A percentile compares a stretch with the other conserved stretches of the same genome.
Conservation (phyloP, 129 eudicot species). For the Artemisia tridentata region DNA sequence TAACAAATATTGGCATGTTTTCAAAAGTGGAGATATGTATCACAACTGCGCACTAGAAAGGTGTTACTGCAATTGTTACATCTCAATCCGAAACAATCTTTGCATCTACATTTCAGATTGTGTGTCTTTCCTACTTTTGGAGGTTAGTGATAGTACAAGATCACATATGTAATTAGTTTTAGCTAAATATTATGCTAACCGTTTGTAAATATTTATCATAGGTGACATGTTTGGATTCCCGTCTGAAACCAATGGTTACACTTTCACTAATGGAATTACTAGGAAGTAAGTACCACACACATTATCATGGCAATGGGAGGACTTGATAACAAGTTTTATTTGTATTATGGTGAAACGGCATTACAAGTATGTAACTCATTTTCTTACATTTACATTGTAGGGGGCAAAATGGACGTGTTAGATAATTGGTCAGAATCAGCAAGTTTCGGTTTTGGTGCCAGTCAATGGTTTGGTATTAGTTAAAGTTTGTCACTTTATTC, state of each 20-base stretch:
- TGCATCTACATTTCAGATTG: slow-evolving; percentile 93
- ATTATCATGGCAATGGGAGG: slow-evolving; percentile 92
- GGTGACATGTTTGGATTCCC: slow-evolving; percentile 75
- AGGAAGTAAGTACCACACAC: slow-evolving; percentile 46
- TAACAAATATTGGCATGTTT: too few relatives aligned
- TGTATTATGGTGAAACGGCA: slow-evolving; percentile 65
- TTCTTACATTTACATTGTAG: too few relatives aligned
- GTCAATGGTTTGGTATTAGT: too few relatives aligned
- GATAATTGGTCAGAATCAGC: too few relatives aligned
- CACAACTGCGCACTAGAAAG: too few relatives aligned
- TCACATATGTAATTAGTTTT: slow-evolving; percentile 8
- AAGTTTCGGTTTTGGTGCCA: too few relatives aligned
- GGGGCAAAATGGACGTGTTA: too few relatives aligned
- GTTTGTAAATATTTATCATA: slow-evolving; percentile 23
- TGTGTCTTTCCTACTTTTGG: slow-evolving; percentile 46
- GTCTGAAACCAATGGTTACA: slow-evolving; percentile 89
- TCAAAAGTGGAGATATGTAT: too few relatives aligned
- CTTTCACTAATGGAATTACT: slow-evolving; percentile 77
- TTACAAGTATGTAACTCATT: slow-evolving; percentile 57
- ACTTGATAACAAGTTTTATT: slow-evolving; percentile 87
- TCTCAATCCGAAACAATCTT: slow-evolving; percentile 59
- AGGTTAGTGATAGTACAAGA: slow-evolving; percentile 39
- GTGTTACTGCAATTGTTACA: slow-evolving; percentile 8
- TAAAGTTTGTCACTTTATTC: too few relatives aligned
- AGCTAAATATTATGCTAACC: not conserved